Evolutionary conservation across 192 early-diverging fungal genomes (phyloP).

Genomic region (Spizellomyces sp.): DNA sequence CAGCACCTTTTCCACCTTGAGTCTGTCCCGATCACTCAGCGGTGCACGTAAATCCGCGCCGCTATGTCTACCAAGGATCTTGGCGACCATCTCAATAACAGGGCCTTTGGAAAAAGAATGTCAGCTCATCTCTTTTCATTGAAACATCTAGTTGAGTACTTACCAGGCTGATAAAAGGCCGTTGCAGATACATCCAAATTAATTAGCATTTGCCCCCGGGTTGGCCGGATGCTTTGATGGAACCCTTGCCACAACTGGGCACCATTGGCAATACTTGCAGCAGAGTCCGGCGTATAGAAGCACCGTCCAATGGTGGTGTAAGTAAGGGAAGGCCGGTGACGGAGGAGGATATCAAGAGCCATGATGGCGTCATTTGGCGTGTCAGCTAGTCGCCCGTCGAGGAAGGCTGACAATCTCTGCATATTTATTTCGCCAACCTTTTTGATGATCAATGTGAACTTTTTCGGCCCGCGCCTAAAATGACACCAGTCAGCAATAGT

Average conservation of each 20-base stretch:
- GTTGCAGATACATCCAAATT: conserved; percentile 66
- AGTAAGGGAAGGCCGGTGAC: conserved; percentile 76
- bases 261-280: conserved; percentile 65
- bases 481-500: not conserved
- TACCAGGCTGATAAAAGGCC: conserved; percentile 55
- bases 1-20: conserved; percentile 49
- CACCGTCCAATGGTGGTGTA: conserved; percentile 84
- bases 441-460: conserved; percentile 68
- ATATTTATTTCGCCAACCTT: conserved; percentile 71
- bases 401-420: conserved; percentile 43
- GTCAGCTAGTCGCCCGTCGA: conserved; percentile 47
- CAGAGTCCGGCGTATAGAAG: conserved; percentile 81
- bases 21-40: conserved; percentile 52
- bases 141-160: not conserved
- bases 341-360: conserved; percentile 77
- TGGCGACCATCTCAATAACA: conserved; percentile 70
- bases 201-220: conserved; percentile 62
- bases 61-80: conserved; percentile 62
- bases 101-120: conserved; percentile 37
- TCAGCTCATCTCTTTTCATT: not conserved
- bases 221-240: conserved; percentile 84
- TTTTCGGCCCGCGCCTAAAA: conserved; percentile 45
- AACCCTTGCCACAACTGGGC: conserved; percentile 92
- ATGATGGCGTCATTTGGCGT: conserved; percentile 55
- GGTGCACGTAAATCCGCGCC: conserved; percentile 47